Conservation (phyloP, 768 basidiomycete species). For the Rhizopogon roseolus region DNA sequence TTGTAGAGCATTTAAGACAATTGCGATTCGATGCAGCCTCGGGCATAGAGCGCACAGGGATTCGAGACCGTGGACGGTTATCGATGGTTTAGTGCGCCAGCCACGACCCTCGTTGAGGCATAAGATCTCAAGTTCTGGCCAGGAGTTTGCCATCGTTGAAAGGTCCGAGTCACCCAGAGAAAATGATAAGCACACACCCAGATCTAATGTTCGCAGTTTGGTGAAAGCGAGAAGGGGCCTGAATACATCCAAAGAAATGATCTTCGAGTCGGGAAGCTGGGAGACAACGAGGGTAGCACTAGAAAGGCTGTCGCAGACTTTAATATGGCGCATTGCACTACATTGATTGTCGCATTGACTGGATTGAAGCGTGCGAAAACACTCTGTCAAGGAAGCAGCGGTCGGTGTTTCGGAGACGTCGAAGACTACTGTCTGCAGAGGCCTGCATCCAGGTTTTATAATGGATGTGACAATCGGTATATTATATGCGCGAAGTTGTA, state of each 20-base stretch:
- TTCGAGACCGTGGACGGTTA: not conserved
- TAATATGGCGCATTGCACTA: not conserved
- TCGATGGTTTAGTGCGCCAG: not conserved
- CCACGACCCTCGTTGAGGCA: not conserved
- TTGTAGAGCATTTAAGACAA: not conserved
- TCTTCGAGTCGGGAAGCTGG: not conserved
- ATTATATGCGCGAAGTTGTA: not conserved
- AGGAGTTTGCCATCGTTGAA: not conserved
- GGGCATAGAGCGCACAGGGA: not conserved
- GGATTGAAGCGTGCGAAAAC: not conserved
- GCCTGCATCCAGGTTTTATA: not conserved
- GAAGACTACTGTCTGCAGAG: not conserved
- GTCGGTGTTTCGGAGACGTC: not conserved
- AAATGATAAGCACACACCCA: constrained; percentile 1
- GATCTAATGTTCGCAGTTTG: not conserved
- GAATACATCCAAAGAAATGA: not conserved
- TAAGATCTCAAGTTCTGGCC: not conserved
- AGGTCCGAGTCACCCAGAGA: not conserved
- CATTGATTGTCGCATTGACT: not conserved
- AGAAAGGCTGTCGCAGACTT: not conserved
- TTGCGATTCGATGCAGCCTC: not conserved
- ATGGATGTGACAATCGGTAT: not conserved
- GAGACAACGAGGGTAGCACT: not conserved
- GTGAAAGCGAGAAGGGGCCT: not conserved
- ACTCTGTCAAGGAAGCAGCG: not conserved